Base-by-base conservation (phyloP, 2,329 filamentous ascomycete species). In the Scytalidium sp. region DNA sequence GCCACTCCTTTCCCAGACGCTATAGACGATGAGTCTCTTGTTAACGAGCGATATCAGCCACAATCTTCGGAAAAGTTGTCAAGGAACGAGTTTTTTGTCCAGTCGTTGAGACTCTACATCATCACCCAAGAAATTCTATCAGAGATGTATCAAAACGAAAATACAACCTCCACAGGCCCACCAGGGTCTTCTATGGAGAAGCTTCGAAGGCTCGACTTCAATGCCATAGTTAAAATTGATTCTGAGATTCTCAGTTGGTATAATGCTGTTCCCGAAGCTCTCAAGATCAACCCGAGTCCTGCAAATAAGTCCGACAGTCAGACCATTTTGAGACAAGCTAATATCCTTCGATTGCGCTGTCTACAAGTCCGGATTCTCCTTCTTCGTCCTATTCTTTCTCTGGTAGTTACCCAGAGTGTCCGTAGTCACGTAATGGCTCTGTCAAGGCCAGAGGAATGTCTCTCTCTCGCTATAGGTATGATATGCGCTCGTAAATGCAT, bases 1-100 rank as follows among this genome's bases (percentile, higher is more conserved):
- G 25, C 8, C 25, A 47, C 56, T 2, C 53, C 57, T 3, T 40
- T 53, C 3, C 64, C 62, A 11, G 47, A 49, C 0, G 27, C 52
- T 1, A 64, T 68, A 27, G 65, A 67, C 43, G 65, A 68, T 39
- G 62, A 67, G 46, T 59, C 59, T 27, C 43, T 68, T 0, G 57
- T 53, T 2, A 32, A 47, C 13, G 25, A 29, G 13, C 7, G 13
- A 29, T 7, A 29, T 8, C 25, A 29, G 8, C 13, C 9, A 1
- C 64, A 68, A 25, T 60, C 57, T 2, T 25, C 29, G 0, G 25
- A 47, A 0, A 22, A 51, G 1, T 56, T 56, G 3, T 65, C 64
- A 29, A 29, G 13, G 25, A 29, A 29, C 13, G 25, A 29, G 13
- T 29, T 29, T 13, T 29, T 29, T 29, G 7, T 29, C 7, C 25